phyloP scores from a whole-genome alignment of 257 asterid species.

The Ligustrum vulgare region DNA sequence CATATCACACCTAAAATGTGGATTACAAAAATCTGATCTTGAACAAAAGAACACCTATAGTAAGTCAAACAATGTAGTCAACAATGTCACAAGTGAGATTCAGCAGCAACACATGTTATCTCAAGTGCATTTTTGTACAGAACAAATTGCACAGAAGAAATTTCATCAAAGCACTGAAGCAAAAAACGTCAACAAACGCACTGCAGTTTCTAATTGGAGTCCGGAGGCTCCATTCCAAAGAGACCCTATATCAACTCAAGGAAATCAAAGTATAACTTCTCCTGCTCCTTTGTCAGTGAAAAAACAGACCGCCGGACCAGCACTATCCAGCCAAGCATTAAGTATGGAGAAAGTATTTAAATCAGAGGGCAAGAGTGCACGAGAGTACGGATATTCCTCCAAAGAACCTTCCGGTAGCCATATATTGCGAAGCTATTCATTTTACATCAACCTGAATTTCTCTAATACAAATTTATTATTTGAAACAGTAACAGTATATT shows the following conservation, averaged over 20 bases:
- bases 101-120: constrained; percentile 29
- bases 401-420: constrained; percentile 53
- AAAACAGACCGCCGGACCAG: constrained; percentile 30
- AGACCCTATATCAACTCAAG: constrained; percentile 23
- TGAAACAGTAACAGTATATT: constrained; percentile 5
- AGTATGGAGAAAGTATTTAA: constrained; percentile 30
- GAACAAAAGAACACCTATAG: constrained; percentile 30
- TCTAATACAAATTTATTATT: constrained; percentile 2
- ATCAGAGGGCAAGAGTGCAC: constrained; percentile 32
- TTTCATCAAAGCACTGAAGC: constrained; percentile 28
- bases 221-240: constrained; percentile 29
- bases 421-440: constrained; percentile 9
- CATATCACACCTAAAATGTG: constrained; percentile 24
- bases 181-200: constrained; percentile 28
- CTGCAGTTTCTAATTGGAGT: constrained; percentile 35
- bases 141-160: constrained; percentile 30
- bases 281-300: constrained; percentile 26
- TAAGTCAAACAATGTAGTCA: constrained; percentile 23
- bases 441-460: constrained; percentile 17
- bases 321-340: constrained; percentile 36
- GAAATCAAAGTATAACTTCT: constrained; percentile 33
- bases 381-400: constrained; percentile 30
- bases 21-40: constrained; percentile 24
- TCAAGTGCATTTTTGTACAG: constrained; percentile 30
- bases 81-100: constrained; percentile 26